Evolutionary conservation across 345 rosid species (phyloP), one percentile per base, ranked within the genome.

Genomic region (Chamaenerion angustifolium): DNA sequence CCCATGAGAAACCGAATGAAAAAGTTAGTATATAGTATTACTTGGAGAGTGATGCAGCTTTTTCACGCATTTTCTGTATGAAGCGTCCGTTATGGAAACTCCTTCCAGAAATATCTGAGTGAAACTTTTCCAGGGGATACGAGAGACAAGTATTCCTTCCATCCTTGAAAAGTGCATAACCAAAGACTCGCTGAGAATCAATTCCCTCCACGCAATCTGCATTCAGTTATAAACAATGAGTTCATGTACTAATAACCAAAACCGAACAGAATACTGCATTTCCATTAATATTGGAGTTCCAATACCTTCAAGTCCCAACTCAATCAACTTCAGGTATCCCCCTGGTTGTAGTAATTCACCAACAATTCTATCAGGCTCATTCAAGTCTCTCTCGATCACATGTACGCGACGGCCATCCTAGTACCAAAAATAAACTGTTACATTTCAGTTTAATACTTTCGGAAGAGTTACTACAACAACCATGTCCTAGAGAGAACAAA

Each of bases 11-110:
- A 13, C 42, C 8, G 5, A 9, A 40, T 16, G 35, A 40, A 45
- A 17, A 0, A n/a, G 19, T 4, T 25, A 21, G 50, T 21, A 46
- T 41, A 11, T 16, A 45, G 43, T 45, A 9, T 40, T 71, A 77
- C 83, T 66, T 77, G 58, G 74, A 67, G 31, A 71, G 71, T 15
- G 68, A 52, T 15, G 68, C 64, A 64, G 79, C 83, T 55, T 74
- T 77, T 50, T 71, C 64, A 40, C 83, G 61, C 79, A 77, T 57
- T 49, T 72, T 71, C 60, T 68, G 79, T 41, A 77, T 64, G 65
- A 77, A 77, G n/a, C 79, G 77, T 12, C 79, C 79, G 43, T 74
- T 77, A 56, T 77, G 83, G 56, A 77, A 74, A 66, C 83, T 71
- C 62, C 77, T 68, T n/a, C 79, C 79, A 8, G 77, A 40, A 19